Percentiles rank a stretch among this genome's conserved stretches.
Conservation (phyloP, 805 yeast genomes). For the Metschnikowia noctiluminum region DNA sequence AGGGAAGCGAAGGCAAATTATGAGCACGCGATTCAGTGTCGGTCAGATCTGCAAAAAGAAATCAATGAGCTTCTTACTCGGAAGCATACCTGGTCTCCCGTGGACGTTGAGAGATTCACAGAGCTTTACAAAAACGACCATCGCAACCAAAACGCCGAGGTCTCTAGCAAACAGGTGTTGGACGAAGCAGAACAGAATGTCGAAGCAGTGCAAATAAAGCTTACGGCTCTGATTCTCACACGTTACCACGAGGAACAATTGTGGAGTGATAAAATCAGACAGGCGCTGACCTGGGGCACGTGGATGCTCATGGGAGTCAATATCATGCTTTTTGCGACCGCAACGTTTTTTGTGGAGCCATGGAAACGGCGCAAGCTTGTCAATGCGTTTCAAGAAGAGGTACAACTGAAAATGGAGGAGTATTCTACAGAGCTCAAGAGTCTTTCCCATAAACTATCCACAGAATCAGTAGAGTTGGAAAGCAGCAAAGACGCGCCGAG, state of each 20-base stretch:
- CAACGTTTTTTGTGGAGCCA: slow-evolving; percentile 89
- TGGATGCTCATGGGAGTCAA: slow-evolving; percentile 86
- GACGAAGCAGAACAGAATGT: slow-evolving; percentile 55
- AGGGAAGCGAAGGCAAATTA: slow-evolving; percentile 49
- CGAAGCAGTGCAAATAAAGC: slow-evolving; percentile 64
- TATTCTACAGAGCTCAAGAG: slow-evolving; percentile 10
- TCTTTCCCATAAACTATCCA: slow-evolving; percentile 4
- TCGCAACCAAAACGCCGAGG: slow-evolving; percentile 59
- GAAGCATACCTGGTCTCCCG: slow-evolving; percentile 75
- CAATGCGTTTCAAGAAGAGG: slow-evolving; percentile 78
- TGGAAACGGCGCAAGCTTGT: slow-evolving; percentile 86
- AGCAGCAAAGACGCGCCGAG: not conserved
- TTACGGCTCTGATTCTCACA: slow-evolving; percentile 75
- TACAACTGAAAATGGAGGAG: slow-evolving; percentile 35
- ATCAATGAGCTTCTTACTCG: slow-evolving; percentile 85
- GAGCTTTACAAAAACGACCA: slow-evolving; percentile 79
- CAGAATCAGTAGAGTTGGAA: not conserved
- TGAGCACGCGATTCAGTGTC: slow-evolving; percentile 55
- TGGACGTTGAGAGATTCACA: slow-evolving; percentile 83
- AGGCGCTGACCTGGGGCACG: slow-evolving; percentile 97
- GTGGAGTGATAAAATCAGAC: slow-evolving; percentile 95
- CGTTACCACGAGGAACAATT: slow-evolving; percentile 96
- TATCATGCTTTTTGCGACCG: slow-evolving; percentile 68
- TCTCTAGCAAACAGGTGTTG: slow-evolving; percentile 45
- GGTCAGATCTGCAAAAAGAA: slow-evolving; percentile 74